Base-by-base conservation (phyloP, 495 filamentous ascomycete species). In the Penicillium odoratum region DNA sequence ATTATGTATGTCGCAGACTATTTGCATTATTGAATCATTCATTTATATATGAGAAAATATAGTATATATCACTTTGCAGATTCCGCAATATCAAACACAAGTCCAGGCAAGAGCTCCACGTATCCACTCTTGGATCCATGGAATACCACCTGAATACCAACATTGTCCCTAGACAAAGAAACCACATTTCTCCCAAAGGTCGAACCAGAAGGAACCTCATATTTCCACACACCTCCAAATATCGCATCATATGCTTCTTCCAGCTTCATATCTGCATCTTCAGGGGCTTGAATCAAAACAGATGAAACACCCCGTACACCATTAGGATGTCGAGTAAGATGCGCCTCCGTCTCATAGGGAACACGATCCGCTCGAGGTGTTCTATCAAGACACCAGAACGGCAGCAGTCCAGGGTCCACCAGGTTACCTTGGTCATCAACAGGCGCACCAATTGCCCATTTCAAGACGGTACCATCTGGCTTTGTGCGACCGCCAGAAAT, bases 331-430 rank as follows among this genome's bases (percentile, higher is more conserved):
- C 46, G 49, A 33, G 54, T 55, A 26, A 64, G 48, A 26, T 59
- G 45, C 7, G 55, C 31, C 26, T 61, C 56, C 21, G 31, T 50
- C 46, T 61, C 18, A 43, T 65, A 66, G 10, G 63, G 63, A 13
- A 66, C 63, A 33, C 63, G 63, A 25, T 47, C 43, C 8, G 15
- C 50, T 3, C 63, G 48, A 44, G 63, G 63, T 5, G 63, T 66
- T 42, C 50, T 46, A 26, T 66, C 63, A 26, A 66, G 44, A 53
- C 63, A 66, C 63, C 63, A 66, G 26, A 66, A 66, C 5, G 63
- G 63, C 16, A 62, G n/a, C 21, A 9, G 36, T n/a, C 63, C 63
- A 0, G 57, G 61, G 1, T 13, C n/a, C 0, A 57, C 21, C 4
- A 5, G 25, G 15, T 54, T 45, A 10, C 33, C 58, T 16, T 46